Evolutionary conservation across 441 rosid genomes (phyloP), one percentile per base, ranked within the genome.

Genomic region (California macrophylla): DNA sequence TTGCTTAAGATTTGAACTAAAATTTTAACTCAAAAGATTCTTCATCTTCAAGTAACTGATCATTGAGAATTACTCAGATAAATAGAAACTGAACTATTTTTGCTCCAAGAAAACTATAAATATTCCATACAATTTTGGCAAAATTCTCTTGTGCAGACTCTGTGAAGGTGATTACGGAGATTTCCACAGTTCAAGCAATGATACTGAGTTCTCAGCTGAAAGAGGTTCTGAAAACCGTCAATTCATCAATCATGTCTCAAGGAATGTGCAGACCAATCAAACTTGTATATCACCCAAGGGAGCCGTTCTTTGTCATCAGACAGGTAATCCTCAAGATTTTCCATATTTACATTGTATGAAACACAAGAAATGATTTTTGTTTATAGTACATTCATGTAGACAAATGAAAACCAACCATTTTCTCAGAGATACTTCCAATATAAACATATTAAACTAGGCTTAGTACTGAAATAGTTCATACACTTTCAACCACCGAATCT

Each of bases 271-370:
- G 83, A 71, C 87, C 91, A 21, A 79, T 88, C 79, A 91, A 80
- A 76, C 88, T 91, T 62, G 82, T 80, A 63, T 87, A 87, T 81
- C 88, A 91, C 68, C 91, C 85, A 1, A 84, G 83, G 70, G 89
- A 86, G 78, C 82, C 98, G 50, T 89, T 91, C 77, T 91, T 89
- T 78, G 85, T 91, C 77, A 83, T 82, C 80, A 89, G 78, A 83
- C 89, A 86, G 96, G 96, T 89, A 81, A 58, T 0, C 3, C 28
- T 23, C 30, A 15, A 24, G 20, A 5, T 23, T 10, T 2, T 40
- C 16, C 15, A 40, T 10, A 1, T 40, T 12, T 2, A 40, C 50
- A 40, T 2, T 32, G 36, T 32, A 1, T 28, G 30, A 28, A 28
- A 28, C 1, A n/a, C n/a, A n/a, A n/a, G n/a, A n/a, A n/a, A n/a